These are phyloP conservation scores for Alternaria arborescens DNA, from an alignment of 2,329 filamentous ascomycete genomes.

Conservation along the genomic window DNA sequence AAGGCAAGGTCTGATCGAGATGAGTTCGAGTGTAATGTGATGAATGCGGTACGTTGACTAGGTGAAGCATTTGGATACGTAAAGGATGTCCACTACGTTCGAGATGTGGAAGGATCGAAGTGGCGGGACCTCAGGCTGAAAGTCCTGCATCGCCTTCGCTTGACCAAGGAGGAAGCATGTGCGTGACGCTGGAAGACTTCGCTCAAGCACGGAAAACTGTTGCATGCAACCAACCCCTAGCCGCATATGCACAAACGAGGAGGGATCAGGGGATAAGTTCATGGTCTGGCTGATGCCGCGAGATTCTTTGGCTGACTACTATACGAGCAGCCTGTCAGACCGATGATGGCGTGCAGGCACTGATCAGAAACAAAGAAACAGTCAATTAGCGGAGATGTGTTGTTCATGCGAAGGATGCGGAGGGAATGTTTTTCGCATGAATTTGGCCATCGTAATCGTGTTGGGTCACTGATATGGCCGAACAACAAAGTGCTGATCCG, in stretches of 20 bases:
- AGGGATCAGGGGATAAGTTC: constrained; percentile 37
- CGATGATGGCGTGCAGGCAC: constrained; percentile 19
- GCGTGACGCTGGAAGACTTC: constrained; percentile 19
- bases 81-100: constrained; percentile 4
- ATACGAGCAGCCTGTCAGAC: constrained; percentile 24
- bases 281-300: constrained; percentile 28
- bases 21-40: neutral
- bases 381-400: constrained; percentile 9
- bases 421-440: constrained; percentile 18
- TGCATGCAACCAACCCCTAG: constrained; percentile 47
- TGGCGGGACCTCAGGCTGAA: constrained; percentile 32
- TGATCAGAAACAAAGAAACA: constrained; percentile 15
- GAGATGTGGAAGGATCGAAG: constrained; percentile 11
- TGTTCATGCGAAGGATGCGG: constrained; percentile 13
- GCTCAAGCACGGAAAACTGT: constrained; percentile 42
- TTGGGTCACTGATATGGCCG: constrained; percentile 17
- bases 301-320: constrained; percentile 30
- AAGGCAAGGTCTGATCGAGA: neutral
- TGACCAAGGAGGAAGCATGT: constrained; percentile 11
- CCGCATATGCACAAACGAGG: constrained; percentile 46
- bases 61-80: constrained; percentile 2
- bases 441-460: constrained; percentile 18
- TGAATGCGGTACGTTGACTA: neutral
- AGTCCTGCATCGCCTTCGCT: constrained; percentile 15
- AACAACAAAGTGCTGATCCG: constrained; percentile 12